Conservation (phyloP, 2,329 filamentous ascomycete species). For the Ceratocystis cubensis region DNA sequence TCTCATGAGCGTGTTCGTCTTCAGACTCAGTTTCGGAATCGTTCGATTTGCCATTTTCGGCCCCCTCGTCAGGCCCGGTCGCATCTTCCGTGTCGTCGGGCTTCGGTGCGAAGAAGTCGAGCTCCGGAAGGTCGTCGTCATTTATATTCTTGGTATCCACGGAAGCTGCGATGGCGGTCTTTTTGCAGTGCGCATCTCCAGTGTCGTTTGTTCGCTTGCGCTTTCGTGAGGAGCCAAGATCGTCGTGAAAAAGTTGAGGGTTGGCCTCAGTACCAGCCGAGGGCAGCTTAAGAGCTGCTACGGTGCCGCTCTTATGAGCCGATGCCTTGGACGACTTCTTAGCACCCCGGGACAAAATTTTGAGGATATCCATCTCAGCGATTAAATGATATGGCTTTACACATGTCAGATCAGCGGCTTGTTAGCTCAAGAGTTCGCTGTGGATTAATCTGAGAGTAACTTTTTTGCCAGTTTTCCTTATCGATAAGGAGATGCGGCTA, state of each 20-base stretch:
- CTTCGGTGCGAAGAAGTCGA: slow-evolving; percentile 49
- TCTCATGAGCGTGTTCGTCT: slow-evolving; percentile 22
- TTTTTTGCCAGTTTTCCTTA: slow-evolving; percentile 17
- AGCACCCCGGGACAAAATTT: slow-evolving; percentile 56
- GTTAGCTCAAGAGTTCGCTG: background rate
- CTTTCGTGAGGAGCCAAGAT: slow-evolving; percentile 29
- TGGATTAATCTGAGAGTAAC: background rate
- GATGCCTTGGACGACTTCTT: slow-evolving; percentile 39
- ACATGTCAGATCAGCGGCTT: background rate
- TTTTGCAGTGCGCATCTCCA: slow-evolving; percentile 25
- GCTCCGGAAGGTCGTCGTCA: slow-evolving; percentile 32
- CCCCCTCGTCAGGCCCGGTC: slow-evolving; percentile 21
- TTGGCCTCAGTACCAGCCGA: slow-evolving; percentile 52
- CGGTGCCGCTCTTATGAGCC: slow-evolving; percentile 25
- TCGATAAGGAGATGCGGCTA: slow-evolving; percentile 12
- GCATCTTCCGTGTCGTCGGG: slow-evolving; percentile 24
- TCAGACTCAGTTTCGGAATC: slow-evolving; percentile 24
- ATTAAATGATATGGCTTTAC: background rate
- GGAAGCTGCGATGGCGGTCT: background rate
- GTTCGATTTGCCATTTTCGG: slow-evolving; percentile 23
- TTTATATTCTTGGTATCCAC: background rate
- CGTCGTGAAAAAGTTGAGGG: slow-evolving; percentile 57
- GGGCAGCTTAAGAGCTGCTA: slow-evolving; percentile 39
- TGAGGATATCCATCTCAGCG: slow-evolving; percentile 55
- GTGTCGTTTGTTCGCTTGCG: slow-evolving; percentile 38